phyloP scores from a whole-genome alignment of 441 rosid genomes.

The Corymbia citriodora region DNA sequence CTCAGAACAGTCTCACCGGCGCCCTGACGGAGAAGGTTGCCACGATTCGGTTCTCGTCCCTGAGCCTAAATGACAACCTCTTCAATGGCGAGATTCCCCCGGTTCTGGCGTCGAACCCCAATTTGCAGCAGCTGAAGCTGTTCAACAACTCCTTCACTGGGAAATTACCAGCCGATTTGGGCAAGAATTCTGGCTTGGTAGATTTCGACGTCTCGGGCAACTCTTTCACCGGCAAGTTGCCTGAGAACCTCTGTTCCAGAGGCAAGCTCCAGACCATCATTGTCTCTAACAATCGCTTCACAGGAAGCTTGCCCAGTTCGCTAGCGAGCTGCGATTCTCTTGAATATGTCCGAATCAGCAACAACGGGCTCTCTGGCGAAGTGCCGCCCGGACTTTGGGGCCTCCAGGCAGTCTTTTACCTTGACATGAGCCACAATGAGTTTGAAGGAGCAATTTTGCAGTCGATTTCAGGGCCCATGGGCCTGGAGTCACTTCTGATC shows the following conservation, averaged over 20 bases:
- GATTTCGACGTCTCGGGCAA: conserved; percentile 61
- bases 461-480: conserved; percentile 22
- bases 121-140: conserved; percentile 36
- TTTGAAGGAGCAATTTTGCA: conserved; percentile 44
- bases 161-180: conserved; percentile 39
- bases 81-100: conserved; percentile 47
- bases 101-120: conserved; percentile 34
- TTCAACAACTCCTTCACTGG: conserved; percentile 72
- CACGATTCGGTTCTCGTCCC: conserved; percentile 25
- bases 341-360: conserved; percentile 35
- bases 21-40: conserved; percentile 39
- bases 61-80: conserved; percentile 50
- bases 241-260: conserved; percentile 38
- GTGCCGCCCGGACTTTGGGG: conserved; percentile 55
- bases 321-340: conserved; percentile 45
- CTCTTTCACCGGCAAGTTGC: conserved; percentile 40
- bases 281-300: conserved; percentile 38
- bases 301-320: conserved; percentile 41
- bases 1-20: conserved; percentile 54
- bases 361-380: conserved; percentile 44
- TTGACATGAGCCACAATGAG: conserved; percentile 39
- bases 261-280: conserved; percentile 30
- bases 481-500: conserved; percentile 21
- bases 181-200: conserved; percentile 34
- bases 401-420: conserved; percentile 15